Conservation (phyloP, 2,329 filamentous ascomycete genomes). For the Cytospora mali region DNA sequence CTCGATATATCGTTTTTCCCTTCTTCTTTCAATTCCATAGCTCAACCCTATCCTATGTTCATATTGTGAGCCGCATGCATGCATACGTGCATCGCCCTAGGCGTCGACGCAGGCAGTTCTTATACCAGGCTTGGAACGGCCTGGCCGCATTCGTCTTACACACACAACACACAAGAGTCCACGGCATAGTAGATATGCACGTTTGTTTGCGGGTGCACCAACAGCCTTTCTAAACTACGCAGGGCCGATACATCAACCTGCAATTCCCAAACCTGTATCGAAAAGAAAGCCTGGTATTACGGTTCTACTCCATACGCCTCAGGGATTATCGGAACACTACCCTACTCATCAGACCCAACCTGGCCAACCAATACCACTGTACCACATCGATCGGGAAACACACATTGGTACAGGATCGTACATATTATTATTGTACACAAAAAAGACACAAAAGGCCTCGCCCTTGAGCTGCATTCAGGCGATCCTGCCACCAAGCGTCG, state of each 20-base stretch:
- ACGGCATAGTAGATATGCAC: not conserved
- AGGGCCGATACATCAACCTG: too few relatives aligned
- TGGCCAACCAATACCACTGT: not conserved
- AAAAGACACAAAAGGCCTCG: slow-evolving; percentile 10
- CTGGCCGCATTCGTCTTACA: not conserved
- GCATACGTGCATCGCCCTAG: not conserved
- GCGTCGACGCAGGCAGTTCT: not conserved
- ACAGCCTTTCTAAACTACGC: not conserved
- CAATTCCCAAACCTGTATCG: too few relatives aligned
- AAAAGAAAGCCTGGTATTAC: too few relatives aligned
- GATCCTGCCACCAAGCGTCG: slow-evolving; percentile 20
- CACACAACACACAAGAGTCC: not conserved
- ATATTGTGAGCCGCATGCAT: not conserved
- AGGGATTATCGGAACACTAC: not conserved
- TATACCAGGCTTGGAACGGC: not conserved
- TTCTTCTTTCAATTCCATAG: not conserved
- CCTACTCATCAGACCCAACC: not conserved
- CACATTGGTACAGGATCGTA: too few relatives aligned
- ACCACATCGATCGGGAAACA: not conserved
- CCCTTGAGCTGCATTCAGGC: slow-evolving; percentile 24
- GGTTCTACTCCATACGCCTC: not conserved
- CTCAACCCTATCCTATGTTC: too few relatives aligned
- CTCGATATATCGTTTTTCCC: not conserved
- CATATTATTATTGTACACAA: slow-evolving; percentile 8
- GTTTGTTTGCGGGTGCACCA: not conserved